These are phyloP conservation scores for Hemileia vastatrix DNA, from an alignment of 1,284 basidiomycete species.

Conservation along the genomic window DNA sequence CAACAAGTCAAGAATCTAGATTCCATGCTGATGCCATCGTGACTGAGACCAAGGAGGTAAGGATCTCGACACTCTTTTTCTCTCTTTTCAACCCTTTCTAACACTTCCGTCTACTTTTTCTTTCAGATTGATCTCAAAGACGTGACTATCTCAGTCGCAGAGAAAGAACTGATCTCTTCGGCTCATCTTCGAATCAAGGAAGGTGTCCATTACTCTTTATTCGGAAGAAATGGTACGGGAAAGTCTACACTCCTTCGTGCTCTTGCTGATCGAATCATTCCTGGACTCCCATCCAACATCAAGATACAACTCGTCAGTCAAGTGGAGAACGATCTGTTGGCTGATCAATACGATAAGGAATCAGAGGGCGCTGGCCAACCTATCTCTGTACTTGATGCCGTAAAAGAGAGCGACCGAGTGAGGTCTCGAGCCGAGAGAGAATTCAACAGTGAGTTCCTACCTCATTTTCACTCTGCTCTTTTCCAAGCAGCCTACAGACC, in stretches of 20 bases:
- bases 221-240: constrained; percentile 52
- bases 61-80: background rate
- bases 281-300: constrained; percentile 51
- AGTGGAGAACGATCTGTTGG: constrained; percentile 45
- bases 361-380: constrained; percentile 16
- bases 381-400: constrained; percentile 42
- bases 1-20: constrained; percentile 32
- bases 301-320: constrained; percentile 53
- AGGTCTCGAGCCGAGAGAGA: constrained; percentile 36
- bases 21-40: constrained; percentile 32
- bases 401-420: constrained; percentile 45
- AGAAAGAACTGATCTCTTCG: constrained; percentile 24
- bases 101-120: background rate
- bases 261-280: constrained; percentile 49
- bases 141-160: constrained; percentile 30
- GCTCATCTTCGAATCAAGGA: constrained; percentile 36
- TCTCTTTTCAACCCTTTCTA: background rate
- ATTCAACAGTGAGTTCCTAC: constrained; percentile 33
- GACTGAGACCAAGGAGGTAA: constrained; percentile 28
- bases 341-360: constrained; percentile 28
- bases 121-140: constrained; percentile 28
- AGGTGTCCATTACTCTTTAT: constrained; percentile 31
- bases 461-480: background rate
- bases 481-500: background rate
- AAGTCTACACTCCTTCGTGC: constrained; percentile 52